phyloP scores from a whole-genome alignment of 2,329 filamentous ascomycete species.

The Lachnellula suecica region DNA sequence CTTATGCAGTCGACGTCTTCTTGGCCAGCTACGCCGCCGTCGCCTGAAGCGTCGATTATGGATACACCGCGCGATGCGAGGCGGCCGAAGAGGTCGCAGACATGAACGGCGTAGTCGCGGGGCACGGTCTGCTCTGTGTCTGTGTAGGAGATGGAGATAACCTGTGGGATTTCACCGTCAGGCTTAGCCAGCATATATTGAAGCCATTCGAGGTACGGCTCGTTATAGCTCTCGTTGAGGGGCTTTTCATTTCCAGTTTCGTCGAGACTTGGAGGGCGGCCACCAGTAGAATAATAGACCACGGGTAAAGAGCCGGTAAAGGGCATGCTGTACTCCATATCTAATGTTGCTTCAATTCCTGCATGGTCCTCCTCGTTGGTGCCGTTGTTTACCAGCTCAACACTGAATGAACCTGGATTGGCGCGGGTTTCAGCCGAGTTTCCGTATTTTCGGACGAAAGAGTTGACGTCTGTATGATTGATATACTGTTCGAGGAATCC shows the following conservation, averaged over 20 bases:
- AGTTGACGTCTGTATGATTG: constrained; percentile 37
- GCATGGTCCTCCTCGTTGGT: constrained; percentile 48
- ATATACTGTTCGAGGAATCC: constrained; percentile 38
- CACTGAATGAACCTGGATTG: constrained; percentile 35
- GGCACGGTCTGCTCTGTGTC: constrained; percentile 66
- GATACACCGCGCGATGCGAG: constrained; percentile 63
- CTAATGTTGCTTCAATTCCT: constrained; percentile 48
- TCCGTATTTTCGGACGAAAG: constrained; percentile 44
- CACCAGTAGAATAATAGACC: constrained; percentile 53
- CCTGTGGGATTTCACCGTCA: constrained; percentile 51
- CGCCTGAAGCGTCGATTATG: constrained; percentile 59
- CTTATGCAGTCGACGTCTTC: constrained; percentile 48
- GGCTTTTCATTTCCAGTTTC: constrained; percentile 34
- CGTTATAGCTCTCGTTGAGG: constrained; percentile 51
- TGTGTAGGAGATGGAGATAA: constrained; percentile 66
- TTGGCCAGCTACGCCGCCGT: constrained; percentile 40
- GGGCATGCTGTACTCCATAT: constrained; percentile 53
- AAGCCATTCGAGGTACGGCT: constrained; percentile 64
- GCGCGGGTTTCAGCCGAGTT: constrained; percentile 39
- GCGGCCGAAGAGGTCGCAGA: constrained; percentile 61
- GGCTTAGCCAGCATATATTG: constrained; percentile 52
- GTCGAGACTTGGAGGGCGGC: constrained; percentile 45
- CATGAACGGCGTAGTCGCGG: constrained; percentile 54
- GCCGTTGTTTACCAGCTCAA: constrained; percentile 36
- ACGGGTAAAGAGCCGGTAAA: constrained; percentile 53